phyloP scores from a whole-genome alignment of 805 yeast genomes.

The Myxozyma mucilagina region DNA sequence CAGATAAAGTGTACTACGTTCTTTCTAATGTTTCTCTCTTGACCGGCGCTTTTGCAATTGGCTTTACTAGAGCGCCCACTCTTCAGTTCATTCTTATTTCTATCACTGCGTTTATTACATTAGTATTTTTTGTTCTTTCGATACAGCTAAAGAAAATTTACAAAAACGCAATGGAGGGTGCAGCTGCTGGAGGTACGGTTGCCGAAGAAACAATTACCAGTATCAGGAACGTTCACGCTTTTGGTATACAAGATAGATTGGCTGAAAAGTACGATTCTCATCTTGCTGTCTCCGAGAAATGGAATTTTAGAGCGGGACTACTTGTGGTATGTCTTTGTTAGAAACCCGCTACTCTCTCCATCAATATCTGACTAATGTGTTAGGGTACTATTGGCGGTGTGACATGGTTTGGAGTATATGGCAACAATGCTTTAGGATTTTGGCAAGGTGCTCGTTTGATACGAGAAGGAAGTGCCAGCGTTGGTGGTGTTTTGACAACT shows the following conservation, averaged over 20 bases:
- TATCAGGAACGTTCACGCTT: constrained; percentile 45
- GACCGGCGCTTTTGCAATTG: constrained; percentile 42
- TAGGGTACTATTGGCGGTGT: constrained; percentile 30
- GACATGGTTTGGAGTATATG: constrained; percentile 34
- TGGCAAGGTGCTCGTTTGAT: constrained; percentile 39
- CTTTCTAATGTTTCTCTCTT: constrained; percentile 43
- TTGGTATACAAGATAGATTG: constrained; percentile 44
- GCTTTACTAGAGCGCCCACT: constrained; percentile 42
- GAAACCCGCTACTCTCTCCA: background rate
- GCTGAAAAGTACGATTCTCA: constrained; percentile 31
- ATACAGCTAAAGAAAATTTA: constrained; percentile 31
- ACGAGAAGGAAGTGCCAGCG: constrained; percentile 24
- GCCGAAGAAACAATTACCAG: constrained; percentile 47
- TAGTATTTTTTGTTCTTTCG: constrained; percentile 36
- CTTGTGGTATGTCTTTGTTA: background rate
- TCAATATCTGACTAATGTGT: background rate
- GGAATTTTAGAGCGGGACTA: constrained; percentile 15
- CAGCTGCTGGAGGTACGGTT: constrained; percentile 35
- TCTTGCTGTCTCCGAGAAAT: constrained; percentile 16
- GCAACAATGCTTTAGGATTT: constrained; percentile 37
- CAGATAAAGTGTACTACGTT: constrained; percentile 44
- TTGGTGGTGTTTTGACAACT: constrained; percentile 27
- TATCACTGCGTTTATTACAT: constrained; percentile 38
- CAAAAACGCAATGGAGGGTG: constrained; percentile 10
- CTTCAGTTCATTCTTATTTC: constrained; percentile 41